Conservation (phyloP, 805 yeast species). For the Starmerella tilneyi region DNA sequence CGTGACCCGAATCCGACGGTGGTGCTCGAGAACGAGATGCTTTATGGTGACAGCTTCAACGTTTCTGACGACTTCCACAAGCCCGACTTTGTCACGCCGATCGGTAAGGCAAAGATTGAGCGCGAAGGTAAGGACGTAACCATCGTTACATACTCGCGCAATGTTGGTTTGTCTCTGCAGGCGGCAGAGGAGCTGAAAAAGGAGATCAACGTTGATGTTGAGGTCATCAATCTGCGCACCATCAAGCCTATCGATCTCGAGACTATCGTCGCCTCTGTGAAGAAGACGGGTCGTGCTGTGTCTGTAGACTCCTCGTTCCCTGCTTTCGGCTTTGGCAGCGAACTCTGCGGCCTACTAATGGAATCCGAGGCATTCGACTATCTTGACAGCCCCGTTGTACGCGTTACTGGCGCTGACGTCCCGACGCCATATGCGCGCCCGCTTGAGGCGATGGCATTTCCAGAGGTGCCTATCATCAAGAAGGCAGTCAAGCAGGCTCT, state of each 20-base stretch:
- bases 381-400: conserved; percentile 95
- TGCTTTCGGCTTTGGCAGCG: conserved; percentile 96
- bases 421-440: conserved; percentile 97
- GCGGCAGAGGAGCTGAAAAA: conserved; percentile 83
- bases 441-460: conserved; percentile 98
- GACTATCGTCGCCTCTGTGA: conserved; percentile 73
- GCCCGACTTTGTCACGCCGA: conserved; percentile 82
- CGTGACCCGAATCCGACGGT: conserved; percentile 98
- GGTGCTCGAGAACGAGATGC: conserved; percentile 88
- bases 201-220: conserved; percentile 80
- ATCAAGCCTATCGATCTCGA: conserved; percentile 93
- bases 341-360: conserved; percentile 94
- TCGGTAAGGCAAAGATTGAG: conserved; percentile 93
- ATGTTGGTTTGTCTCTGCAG: conserved; percentile 71
- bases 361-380: conserved; percentile 97
- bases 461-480: conserved; percentile 80
- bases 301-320: conserved; percentile 98
- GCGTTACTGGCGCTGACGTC: conserved; percentile 98
- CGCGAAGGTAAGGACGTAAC: conserved; percentile 84
- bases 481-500: conserved; percentile 47
- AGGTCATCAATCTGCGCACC: conserved; percentile 89
- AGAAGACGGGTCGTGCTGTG: conserved; percentile 92
- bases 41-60: conserved; percentile 86
- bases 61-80: conserved; percentile 80
- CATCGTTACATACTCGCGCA: conserved; percentile 83